Percentiles rank a stretch among this genome's conserved stretches.
phyloP scores from a whole-genome alignment of 352 stramenopile genomes.

The Pythium chondricola region DNA sequence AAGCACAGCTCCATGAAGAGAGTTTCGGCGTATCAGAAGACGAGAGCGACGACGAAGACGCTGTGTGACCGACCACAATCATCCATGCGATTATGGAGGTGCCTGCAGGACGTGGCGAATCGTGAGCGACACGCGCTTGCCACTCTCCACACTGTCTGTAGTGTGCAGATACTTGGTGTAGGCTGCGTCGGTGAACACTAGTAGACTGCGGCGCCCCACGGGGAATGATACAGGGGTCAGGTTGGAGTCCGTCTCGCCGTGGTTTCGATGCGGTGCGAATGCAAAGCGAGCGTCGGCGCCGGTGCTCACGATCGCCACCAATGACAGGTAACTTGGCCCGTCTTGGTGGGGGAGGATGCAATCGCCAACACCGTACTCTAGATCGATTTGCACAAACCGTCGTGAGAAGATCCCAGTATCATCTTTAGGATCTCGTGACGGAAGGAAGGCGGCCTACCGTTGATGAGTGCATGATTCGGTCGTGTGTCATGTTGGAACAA shows the following conservation, averaged over 20 bases:
- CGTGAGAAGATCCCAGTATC: too few species aligned
- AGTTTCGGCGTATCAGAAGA: conserved; percentile 4
- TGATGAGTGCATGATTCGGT: conserved; percentile 71
- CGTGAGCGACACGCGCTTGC: conserved; percentile 23
- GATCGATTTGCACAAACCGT: too few species aligned
- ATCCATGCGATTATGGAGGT: not conserved
- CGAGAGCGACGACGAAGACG: conserved; percentile 7
- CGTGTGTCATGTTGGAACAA: conserved; percentile 40
- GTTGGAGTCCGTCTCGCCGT: not conserved
- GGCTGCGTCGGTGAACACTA: conserved; percentile 22
- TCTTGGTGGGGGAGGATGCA: conserved; percentile 69
- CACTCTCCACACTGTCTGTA: conserved; percentile 18
- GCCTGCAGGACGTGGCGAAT: conserved; percentile 20
- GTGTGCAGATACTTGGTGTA: conserved; percentile 28
- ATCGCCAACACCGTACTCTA: conserved; percentile 62
- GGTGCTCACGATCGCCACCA: conserved; percentile 65
- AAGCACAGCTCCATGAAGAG: conserved; percentile 8
- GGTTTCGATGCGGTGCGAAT: conserved; percentile 48
- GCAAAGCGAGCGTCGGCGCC: conserved; percentile 46
- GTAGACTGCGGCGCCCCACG: conserved; percentile 17
- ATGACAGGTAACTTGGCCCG: conserved; percentile 55
- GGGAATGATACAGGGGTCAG: conserved; percentile 1
- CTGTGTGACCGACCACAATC: too few species aligned
- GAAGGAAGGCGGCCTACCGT: conserved; percentile 30
- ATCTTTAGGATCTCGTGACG: not conserved